phyloP scores from a whole-genome alignment of 495 filamentous ascomycete genomes.

The Xylaria nigripes region DNA sequence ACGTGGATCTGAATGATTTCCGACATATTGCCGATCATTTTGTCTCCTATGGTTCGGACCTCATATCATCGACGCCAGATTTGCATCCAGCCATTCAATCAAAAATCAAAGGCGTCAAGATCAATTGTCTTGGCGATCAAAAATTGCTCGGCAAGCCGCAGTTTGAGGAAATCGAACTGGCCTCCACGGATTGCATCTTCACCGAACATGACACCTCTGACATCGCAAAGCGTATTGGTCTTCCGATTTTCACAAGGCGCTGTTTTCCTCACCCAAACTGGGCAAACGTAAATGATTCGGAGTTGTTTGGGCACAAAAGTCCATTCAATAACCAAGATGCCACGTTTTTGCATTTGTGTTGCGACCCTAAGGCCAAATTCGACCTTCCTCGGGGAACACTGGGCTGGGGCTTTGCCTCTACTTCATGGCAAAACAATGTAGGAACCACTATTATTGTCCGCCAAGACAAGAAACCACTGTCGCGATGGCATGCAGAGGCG shows the following conservation, averaged over 20 bases:
- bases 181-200: constrained; percentile 11
- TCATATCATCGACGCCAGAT: not conserved
- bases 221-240: constrained; percentile 12
- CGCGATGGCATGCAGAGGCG: constrained; percentile 10
- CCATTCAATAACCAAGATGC: constrained; percentile 12
- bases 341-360: constrained; percentile 15
- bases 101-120: constrained; percentile 22
- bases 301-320: not conserved
- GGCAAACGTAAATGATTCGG: not conserved
- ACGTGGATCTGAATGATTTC: constrained; percentile 29
- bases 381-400: not conserved
- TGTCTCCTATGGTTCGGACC: constrained; percentile 9
- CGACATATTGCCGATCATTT: constrained; percentile 26
- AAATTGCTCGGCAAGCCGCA: constrained; percentile 13
- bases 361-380: constrained; percentile 5
- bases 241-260: constrained; percentile 6
- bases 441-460: constrained; percentile 15
- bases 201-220: constrained; percentile 6
- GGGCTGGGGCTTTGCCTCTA: constrained; percentile 2
- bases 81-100: not conserved
- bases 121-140: constrained; percentile 28
- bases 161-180: constrained; percentile 23
- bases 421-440: constrained; percentile 10
- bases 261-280: not conserved
- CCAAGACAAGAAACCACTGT: constrained; percentile 15